Base-by-base conservation (phyloP, 2,329 filamentous ascomycete genomes). In the Rachicladosporium sp. region DNA sequence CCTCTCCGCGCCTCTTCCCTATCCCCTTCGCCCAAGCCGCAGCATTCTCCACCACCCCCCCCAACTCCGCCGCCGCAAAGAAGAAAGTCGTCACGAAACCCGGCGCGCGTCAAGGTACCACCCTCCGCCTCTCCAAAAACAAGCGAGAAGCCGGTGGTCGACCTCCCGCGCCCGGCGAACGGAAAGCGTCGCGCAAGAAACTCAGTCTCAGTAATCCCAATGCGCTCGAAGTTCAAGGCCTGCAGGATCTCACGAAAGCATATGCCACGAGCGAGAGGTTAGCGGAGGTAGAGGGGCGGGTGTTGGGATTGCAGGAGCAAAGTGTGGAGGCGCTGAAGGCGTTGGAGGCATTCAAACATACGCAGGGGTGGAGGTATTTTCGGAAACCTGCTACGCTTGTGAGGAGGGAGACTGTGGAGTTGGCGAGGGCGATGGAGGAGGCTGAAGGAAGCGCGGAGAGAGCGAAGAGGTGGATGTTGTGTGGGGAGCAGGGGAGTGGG, bases 171-270 rank as follows among this genome's bases (percentile, higher is more conserved):
- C 70, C 76, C 3, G 89, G 88, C 49, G 88, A 95, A 69, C 78
- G 88, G 49, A 93, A 87, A 65, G 83, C 84, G 21, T 70, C 84
- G 57, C 79, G 87, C 49, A 94, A 93, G 68, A 78, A 84, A 50
- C 84, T 98, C 54, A 78, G 93, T 43, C 76, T 98, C 44, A 89
- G 82, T 69, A 98, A 96, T 66, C 82, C 84, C 61, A 96, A 94
- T 64, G 91, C 91, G 36, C 67, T 95, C 30, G 76, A 80, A 43
- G 81, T 96, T 6, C 57, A 68, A 15, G 82, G 76, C 8, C 68
- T 93, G 50, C 64, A 70, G 43, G 71, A 80, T 36, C 56, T 93
- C 40, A 69, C 63, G 9, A 57, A 63, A 7, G 66, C 71, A 46
- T 73, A 70, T 33, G 65, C 80, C 19, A 45, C 40, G 11, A 37